Base-by-base conservation (phyloP, 129 eudicot species). In the Erigeron canadensis region DNA sequence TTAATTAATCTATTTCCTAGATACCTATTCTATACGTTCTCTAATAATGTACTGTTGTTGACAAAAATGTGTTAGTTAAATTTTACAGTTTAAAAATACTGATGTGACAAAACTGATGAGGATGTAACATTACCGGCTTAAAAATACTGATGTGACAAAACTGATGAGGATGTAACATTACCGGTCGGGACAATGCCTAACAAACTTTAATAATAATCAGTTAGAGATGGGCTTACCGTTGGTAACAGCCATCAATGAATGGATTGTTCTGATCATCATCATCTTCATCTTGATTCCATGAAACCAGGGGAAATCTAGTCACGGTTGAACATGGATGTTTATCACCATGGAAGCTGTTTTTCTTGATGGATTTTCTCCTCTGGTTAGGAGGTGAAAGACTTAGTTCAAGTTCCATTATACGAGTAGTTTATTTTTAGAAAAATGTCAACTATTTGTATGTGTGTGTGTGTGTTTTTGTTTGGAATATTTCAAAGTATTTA, bases 341-440 rank as follows among this genome's bases (percentile, higher is more conserved):
- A 72, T 11, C 44, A 5, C 40, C 58, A 67, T 57, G 58, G 17
- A 7, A 44, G 50, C 13, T 23, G 34, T 23, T 68, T 58, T 76
- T 76, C 37, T 58, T 76, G 51, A 34, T 67, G 48, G 60, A 41
- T 6, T 75, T 67, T 67, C 74, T 67, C 4, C 13, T 76, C 68
- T 76, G 80, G 46, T 67, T 58, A 16, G 80, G 80, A 61, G 80
- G 80, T 67, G 80, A 76, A 38, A 76, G 80, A 58, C 80, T 76
- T 46, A 76, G 63, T 69, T 76, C 80, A 68, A 76, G 80, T 19
- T 76, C 80, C 80, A 76, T 76, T 16, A 21, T n/a, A 53, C n/a
- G n/a, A n/a, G n/a, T n/a, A n/a, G 1, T 23, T 23, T 63, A 21
- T 17, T 38, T 38, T 18, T 37, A 6, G 10, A 5, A 4, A 57